Conservation (phyloP, 164 flowering plant species). For the Buxus sempervirens region DNA sequence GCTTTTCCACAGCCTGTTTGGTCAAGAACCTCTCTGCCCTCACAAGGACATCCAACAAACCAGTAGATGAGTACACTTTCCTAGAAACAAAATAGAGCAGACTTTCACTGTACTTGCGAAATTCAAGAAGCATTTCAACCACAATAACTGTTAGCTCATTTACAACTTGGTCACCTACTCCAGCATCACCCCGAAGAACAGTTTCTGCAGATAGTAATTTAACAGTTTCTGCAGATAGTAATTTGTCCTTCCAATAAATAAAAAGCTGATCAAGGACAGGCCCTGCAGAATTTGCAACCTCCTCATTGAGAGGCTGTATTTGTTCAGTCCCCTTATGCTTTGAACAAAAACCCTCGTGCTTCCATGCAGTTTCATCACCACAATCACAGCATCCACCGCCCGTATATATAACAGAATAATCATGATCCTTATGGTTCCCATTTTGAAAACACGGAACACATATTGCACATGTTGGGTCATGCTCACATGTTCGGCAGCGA, state of each 20-base stretch:
- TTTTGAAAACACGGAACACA: constrained; percentile 96
- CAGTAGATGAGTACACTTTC: constrained; percentile 39
- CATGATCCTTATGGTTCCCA: constrained; percentile 90
- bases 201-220: constrained; percentile 42
- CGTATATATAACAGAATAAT: constrained; percentile 78
- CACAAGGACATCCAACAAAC: constrained; percentile 69
- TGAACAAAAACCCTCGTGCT: constrained; percentile 92
- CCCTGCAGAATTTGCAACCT: constrained; percentile 52
- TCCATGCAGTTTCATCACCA: constrained; percentile 98
- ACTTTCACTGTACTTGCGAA: constrained; percentile 81
- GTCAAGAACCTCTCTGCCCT: constrained; percentile 70
- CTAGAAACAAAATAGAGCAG: constrained; percentile 81
- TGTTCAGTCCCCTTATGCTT: constrained; percentile 92
- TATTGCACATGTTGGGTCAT: constrained; percentile 96
- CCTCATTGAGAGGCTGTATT: constrained; percentile 73
- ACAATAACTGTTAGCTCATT: constrained; percentile 50
- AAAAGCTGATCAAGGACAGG: constrained; percentile 73
- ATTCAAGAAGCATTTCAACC: constrained; percentile 87
- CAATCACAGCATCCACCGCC: constrained; percentile 99
- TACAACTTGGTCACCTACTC: constrained; percentile 30
- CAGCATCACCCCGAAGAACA: constrained; percentile 19
- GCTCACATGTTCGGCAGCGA: constrained; percentile 83
- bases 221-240: constrained; percentile 33
- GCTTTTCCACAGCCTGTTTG: constrained; percentile 42
- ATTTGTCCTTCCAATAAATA: constrained; percentile 54